phyloP scores from a whole-genome alignment of 2,329 filamentous ascomycete genomes.

The Colletotrichum sp. region DNA sequence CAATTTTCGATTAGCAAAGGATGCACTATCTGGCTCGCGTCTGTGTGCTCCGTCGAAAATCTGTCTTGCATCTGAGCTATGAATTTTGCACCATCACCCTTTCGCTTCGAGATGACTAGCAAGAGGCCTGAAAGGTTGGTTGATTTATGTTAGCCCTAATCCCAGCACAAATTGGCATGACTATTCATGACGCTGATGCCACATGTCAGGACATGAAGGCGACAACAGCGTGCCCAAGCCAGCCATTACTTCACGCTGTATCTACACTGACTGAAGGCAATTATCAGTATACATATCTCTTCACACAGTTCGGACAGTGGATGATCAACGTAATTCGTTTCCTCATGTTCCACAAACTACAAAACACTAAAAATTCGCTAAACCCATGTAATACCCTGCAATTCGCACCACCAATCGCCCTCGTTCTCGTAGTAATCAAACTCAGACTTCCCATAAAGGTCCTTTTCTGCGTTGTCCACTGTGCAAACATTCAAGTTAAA shows the following conservation, averaged over 20 bases:
- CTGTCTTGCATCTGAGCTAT: background rate
- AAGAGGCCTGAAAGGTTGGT: rapidly evolving
- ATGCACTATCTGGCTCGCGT: too few relatives aligned
- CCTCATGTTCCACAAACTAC: background rate
- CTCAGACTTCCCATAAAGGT: background rate
- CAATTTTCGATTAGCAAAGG: background rate
- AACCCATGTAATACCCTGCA: background rate
- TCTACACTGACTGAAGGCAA: rapidly evolving
- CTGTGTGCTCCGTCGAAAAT: too few relatives aligned
- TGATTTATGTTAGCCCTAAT: background rate
- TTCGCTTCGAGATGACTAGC: rapidly evolving
- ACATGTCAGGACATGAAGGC: background rate
- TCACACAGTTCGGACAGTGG: background rate
- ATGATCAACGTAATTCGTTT: background rate
- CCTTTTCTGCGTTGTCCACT: background rate
- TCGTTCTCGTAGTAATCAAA: background rate
- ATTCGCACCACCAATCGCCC: background rate
- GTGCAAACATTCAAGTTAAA: background rate
- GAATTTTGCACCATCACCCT: background rate
- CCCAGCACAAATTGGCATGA: background rate
- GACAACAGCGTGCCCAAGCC: background rate
- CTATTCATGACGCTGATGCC: background rate
- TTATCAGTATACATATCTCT: background rate
- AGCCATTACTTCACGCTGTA: background rate
- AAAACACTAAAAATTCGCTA: background rate